Evolutionary conservation across 73 alveolate genomes (phyloP).

Genomic region (Diophrys sp.): DNA sequence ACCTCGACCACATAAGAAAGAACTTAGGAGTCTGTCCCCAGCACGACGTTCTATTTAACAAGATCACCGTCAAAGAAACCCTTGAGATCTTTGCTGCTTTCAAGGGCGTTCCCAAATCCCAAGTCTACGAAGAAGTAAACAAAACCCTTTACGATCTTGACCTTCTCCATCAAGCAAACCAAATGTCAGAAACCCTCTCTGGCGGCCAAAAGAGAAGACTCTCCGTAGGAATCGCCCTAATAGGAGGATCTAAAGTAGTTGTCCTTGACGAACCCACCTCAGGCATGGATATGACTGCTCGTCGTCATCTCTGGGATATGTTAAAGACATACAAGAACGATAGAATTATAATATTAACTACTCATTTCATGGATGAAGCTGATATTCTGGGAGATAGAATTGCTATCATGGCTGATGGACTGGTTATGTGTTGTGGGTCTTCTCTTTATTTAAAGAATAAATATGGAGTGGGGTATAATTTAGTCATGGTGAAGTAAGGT

Average conservation of each 20-base stretch:
- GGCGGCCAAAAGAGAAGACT: slow-evolving; percentile 96
- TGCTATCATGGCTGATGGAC: slow-evolving; percentile 77
- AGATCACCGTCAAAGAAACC: slow-evolving; percentile 89
- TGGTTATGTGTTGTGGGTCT: slow-evolving; percentile 90
- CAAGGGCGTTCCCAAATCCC: slow-evolving; percentile 73
- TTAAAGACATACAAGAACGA: slow-evolving; percentile 82
- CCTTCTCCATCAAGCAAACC: slow-evolving; percentile 36
- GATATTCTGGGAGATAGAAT: slow-evolving; percentile 82
- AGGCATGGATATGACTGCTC: slow-evolving; percentile 92
- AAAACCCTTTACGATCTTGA: slow-evolving; percentile 82
- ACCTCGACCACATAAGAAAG: slow-evolving; percentile 56
- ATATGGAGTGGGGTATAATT: slow-evolving; percentile 96
- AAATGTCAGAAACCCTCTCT: slow-evolving; percentile 73
- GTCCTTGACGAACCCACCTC: slow-evolving; percentile 94
- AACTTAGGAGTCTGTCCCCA: slow-evolving; percentile 92
- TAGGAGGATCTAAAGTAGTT: slow-evolving; percentile 80
- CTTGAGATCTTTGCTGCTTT: slow-evolving; percentile 79
- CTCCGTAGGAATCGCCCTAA: slow-evolving; percentile 89
- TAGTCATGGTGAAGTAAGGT: slow-evolving; percentile 68
- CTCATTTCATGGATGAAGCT: slow-evolving; percentile 94
- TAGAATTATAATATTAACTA: slow-evolving; percentile 82
- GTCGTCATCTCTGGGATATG: slow-evolving; percentile 92
- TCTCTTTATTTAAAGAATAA: slow-evolving; percentile 88
- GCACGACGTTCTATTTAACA: slow-evolving; percentile 83
- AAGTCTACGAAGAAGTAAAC: slow-evolving; percentile 67